Base-by-base conservation (phyloP, 2,329 filamentous ascomycete genomes). In the Graphilbum ipis-grandicollis region DNA sequence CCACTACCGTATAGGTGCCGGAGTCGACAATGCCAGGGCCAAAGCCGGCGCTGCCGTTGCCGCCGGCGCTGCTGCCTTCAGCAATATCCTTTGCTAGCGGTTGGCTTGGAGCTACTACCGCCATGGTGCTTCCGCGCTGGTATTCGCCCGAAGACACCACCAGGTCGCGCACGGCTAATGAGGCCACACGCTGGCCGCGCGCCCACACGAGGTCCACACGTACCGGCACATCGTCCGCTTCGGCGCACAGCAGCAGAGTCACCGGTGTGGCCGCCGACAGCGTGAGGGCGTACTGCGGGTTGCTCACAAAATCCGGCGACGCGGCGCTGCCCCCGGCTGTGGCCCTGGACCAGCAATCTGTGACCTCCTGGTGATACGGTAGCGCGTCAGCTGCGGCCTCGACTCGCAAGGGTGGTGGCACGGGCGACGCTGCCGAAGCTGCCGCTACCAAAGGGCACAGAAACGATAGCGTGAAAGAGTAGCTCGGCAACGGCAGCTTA, bases 141-240 rank as follows among this genome's bases (percentile, higher is more conserved):
- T 98, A 94, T 46, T 93, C 84, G n/a, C 82, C 82, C 25, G 83
- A 92, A 39, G 83, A 78, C 18, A 71, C 71, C 19, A 92, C 68
- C 29, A 96, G 72, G 50, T 94, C 86, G 46, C 81, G 75, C 44
- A 72, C 65, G 34, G 75, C 69, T 14, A 93, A 66, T 18, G 70
- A 60, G 15, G 74, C 68, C 1, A 90, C 69, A 29, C 86, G 74
- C 45, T 75, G 68, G 10, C 44, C 44, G 32, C 70, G 59, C 5
- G 79, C 79, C 68, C 83, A 84, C 26, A 92, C 74, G 3, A 96
- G 59, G 48, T 88, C 88, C 37, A 93, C 69, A 50, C 94, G 85
- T 2, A 93, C 70, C 14, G 84, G 78, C 17, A 88, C 58, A 34
- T 83, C 74, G 26, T 67, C 62, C 19, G 66, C 59, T 17, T 66